Evolutionary conservation across 768 basidiomycete species (phyloP).

Genomic region (Kwoniella pini): DNA sequence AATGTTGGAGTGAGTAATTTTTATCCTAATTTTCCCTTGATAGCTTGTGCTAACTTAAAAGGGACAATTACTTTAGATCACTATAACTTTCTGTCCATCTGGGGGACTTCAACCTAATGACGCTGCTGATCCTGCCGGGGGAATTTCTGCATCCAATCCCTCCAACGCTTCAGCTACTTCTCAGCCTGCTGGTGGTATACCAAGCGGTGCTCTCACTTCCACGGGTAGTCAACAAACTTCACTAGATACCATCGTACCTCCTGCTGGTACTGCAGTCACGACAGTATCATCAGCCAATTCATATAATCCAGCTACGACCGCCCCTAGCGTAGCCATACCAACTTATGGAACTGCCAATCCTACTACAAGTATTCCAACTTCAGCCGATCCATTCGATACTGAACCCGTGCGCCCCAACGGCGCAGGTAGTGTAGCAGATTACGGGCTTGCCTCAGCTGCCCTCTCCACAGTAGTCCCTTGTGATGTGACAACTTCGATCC

Average conservation of each 20-base stretch:
- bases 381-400: background rate
- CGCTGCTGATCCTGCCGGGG: background rate
- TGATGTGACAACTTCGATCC: no score
- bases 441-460: background rate
- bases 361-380: background rate
- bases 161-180: no score
- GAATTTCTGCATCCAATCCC: background rate
- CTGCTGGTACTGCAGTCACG: background rate
- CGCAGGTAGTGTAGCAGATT: background rate
- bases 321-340: no score
- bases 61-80: constrained; percentile 9
- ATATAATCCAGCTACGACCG: no score
- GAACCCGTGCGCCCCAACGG: background rate
- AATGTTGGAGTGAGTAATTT: constrained; percentile 27
- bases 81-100: constrained; percentile 25
- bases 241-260: background rate
- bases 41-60: background rate
- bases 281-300: no score
- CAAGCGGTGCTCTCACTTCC: no score
- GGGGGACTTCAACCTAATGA: background rate
- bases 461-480: background rate
- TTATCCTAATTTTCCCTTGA: background rate
- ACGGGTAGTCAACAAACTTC: background rate
- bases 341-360: background rate
- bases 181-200: no score